A percentile compares a stretch with the other conserved stretches of the same genome.
phyloP scores from a whole-genome alignment of 2,329 filamentous ascomycete species.

The Sclerotinia subarctica region DNA sequence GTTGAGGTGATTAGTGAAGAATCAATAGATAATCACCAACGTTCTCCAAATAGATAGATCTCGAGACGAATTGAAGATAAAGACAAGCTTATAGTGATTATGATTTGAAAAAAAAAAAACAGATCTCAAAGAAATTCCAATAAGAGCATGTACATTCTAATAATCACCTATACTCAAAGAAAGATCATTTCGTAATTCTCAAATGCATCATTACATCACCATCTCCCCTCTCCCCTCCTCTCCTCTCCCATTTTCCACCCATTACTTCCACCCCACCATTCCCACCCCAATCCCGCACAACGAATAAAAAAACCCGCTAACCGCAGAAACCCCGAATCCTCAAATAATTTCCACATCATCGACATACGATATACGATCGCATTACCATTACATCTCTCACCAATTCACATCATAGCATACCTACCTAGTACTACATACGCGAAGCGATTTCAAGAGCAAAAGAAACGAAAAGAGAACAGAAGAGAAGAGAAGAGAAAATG shows the following conservation, averaged over 20 bases:
- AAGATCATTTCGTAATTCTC: background rate
- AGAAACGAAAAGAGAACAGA: constrained; percentile 29
- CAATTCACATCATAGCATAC: background rate
- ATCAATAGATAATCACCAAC: background rate
- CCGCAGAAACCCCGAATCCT: background rate
- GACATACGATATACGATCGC: no score
- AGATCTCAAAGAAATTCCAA: no score
- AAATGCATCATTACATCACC: constrained; percentile 2
- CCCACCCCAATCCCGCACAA: background rate
- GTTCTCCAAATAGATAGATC: no score
- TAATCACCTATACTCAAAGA: background rate
- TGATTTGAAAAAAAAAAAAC: no score
- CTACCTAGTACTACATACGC: background rate
- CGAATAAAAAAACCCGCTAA: background rate
- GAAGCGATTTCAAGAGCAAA: constrained; percentile 42
- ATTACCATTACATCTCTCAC: background rate
- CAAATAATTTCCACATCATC: constrained; percentile 9
- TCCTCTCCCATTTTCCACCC: background rate
- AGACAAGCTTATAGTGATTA: background rate
- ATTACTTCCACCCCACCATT: background rate
- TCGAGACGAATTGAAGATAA: background rate
- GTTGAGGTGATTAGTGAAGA: background rate
- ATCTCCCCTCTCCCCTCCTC: background rate
- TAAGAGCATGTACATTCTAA: no score
- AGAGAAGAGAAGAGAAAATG: constrained; percentile 54